These are phyloP conservation scores for Agrostemma githago DNA, from an alignment of 148 eudicot genomes.

Conservation along the genomic window DNA sequence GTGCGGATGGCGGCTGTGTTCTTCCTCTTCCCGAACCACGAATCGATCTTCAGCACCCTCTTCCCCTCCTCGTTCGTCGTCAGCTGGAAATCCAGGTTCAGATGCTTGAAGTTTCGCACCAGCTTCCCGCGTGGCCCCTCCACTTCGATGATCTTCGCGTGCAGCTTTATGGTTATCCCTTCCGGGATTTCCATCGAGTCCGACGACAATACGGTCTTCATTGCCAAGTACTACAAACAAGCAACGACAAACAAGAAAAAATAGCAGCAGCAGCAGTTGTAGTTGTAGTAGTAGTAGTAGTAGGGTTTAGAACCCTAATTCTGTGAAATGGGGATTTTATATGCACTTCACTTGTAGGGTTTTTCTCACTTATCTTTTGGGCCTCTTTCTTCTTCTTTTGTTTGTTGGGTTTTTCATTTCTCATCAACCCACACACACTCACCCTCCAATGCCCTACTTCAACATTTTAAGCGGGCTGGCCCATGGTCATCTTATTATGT, in stretches of 20 bases:
- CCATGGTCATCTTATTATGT: too few relatives aligned
- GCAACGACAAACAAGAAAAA: too few relatives aligned
- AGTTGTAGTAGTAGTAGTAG: too few relatives aligned
- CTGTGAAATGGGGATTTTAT: slow-evolving; percentile 17
- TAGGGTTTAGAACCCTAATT: slow-evolving; percentile 41
- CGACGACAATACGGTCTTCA: slow-evolving; percentile 58
- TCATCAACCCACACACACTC: too few relatives aligned
- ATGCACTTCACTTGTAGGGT: not conserved
- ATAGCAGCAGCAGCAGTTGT: too few relatives aligned
- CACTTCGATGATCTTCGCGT: slow-evolving; percentile 53
- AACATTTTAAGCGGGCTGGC: too few relatives aligned
- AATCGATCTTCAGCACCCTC: slow-evolving; percentile 45
- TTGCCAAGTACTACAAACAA: not conserved
- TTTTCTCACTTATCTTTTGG: not conserved
- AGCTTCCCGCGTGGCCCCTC: slow-evolving; percentile 55
- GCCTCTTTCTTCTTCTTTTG: too few relatives aligned
- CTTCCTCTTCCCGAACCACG: slow-evolving; percentile 59
- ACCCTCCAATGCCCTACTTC: too few relatives aligned
- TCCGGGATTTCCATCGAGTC: slow-evolving; percentile 68
- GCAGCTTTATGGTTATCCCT: slow-evolving; percentile 42
- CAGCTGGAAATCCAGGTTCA: slow-evolving; percentile 57
- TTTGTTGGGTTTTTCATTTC: too few relatives aligned
- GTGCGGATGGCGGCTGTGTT: slow-evolving; percentile 60
- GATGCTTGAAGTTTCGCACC: slow-evolving; percentile 51
- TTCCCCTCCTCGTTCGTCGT: slow-evolving; percentile 38